These are phyloP conservation scores for Cardamine chenopodiifolia DNA, from an alignment of 345 rosid species.

Conservation along the genomic window DNA sequence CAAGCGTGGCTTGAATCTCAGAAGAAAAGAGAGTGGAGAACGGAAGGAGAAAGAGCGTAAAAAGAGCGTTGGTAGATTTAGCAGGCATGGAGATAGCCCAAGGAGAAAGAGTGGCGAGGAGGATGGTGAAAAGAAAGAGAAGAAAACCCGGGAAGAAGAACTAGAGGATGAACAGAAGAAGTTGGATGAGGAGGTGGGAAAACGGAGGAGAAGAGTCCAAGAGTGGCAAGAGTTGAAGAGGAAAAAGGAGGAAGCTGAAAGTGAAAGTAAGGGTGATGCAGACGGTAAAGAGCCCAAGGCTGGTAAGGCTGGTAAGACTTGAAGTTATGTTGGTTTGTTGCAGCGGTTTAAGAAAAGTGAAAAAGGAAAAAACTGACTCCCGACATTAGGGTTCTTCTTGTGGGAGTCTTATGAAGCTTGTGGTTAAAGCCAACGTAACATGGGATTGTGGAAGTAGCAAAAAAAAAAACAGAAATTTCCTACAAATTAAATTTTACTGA, in stretches of 20 bases:
- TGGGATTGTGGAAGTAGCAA: too few relatives aligned
- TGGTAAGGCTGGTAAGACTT: constrained; percentile 46
- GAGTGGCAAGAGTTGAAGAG: constrained; percentile 95
- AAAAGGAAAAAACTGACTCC: neutral
- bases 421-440: constrained; percentile 6
- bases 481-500: too few relatives aligned
- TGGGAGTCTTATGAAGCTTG: constrained; percentile 4
- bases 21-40: constrained; percentile 60
- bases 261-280: constrained; percentile 63
- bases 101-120: constrained; percentile 58
- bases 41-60: constrained; percentile 68
- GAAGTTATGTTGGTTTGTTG: neutral
- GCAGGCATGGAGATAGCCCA: constrained; percentile 59
- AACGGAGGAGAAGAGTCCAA: constrained; percentile 91
- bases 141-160: constrained; percentile 76
- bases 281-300: constrained; percentile 57
- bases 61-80: constrained; percentile 55
- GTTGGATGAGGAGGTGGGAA: constrained; percentile 85
- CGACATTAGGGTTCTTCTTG: neutral
- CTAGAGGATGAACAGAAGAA: constrained; percentile 76
- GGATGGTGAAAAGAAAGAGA: constrained; percentile 56
- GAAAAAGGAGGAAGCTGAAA: constrained; percentile 82
- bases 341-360: neutral
- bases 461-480: too few relatives aligned
- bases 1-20: constrained; percentile 57